Base-by-base conservation (phyloP, 495 filamentous ascomycete genomes). In the Hyaloscypha hepaticicola region DNA sequence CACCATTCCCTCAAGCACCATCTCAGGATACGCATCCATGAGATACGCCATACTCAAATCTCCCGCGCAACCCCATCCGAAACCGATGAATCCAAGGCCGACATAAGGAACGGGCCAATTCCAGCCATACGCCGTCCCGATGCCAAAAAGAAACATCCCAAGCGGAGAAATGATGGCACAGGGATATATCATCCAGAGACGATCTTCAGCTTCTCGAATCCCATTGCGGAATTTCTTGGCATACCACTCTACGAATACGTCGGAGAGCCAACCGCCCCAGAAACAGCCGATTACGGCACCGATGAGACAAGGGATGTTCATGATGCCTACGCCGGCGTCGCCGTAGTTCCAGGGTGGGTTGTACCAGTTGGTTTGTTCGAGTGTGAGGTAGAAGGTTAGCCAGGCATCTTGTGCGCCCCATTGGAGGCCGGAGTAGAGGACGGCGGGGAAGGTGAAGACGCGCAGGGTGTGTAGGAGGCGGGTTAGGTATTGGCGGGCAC, bases 131-230 rank as follows among this genome's bases (percentile, higher is more conserved):
- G 61, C 49, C 0, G 69, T 70, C 19, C 69, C 72, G 52, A 73
- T 65, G 24, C 72, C 72, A 52, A 66, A 73, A 27, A 72, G 16
- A 19, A 73, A 60, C 53, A 69, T 64, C 25, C 72, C 72, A 28
- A 60, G 53, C 29, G 61, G 63, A 33, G 64, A 67, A 31, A 72
- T 21, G 57, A 72, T 57, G 53, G 59, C 55, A 24, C 67, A 61
- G 9, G 69, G 27, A 26, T 56, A 58, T 28, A 70, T 63, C 33
- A 67, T 60, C 70, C 70, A 72, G 5, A 74, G 65, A 29, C 73
- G 63, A 27, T 76, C 70, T 64, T 78, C 76, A 5, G 75, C 73
- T 49, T 76, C 75, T n/a, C 71, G 68, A 28, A 77, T 71, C 34
- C 76, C 76, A 1, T 71, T 61, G 65, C 73, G 72, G 41, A 27